Percentiles rank a stretch among this genome's conserved stretches.
phyloP scores from a whole-genome alignment of 78 protist species.

The Ministeria vibrans region DNA sequence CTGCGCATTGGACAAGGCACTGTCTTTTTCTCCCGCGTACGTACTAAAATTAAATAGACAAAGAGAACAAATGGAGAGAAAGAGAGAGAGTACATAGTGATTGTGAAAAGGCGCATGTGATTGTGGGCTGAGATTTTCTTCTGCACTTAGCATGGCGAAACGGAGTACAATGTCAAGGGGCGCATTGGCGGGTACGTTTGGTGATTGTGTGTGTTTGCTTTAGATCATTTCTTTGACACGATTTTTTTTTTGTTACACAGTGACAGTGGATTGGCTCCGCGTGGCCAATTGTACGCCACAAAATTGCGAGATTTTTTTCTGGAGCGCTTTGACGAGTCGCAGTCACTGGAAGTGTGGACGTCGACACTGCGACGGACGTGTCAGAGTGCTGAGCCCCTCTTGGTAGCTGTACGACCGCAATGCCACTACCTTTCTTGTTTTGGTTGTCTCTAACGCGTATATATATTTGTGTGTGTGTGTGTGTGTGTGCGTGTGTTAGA shows the following conservation, averaged over 20 bases:
- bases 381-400: neutral
- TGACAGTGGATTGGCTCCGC: too few species aligned
- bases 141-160: conserved; percentile 73
- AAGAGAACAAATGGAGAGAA: too few species aligned
- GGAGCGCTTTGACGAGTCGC: neutral
- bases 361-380: conserved; percentile 36
- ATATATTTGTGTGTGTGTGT: neutral
- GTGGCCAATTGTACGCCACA: neutral
- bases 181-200: conserved; percentile 90
- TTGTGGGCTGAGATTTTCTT: neutral
- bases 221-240: too few species aligned
- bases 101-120: neutral
- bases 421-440: neutral
- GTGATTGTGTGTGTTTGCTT: too few species aligned
- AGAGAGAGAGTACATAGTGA: too few species aligned
- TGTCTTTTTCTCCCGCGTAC: conserved; percentile 64
- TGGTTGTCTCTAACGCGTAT: neutral
- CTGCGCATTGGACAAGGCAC: conserved; percentile 53
- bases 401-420: neutral
- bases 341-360: conserved; percentile 50
- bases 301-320: neutral
- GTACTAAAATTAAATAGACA: too few species aligned
- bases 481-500: neutral
- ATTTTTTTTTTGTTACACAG: too few species aligned
- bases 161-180: conserved; percentile 57